Conservation (phyloP, 140 eudicot species). For the Ambrosia hybrid region DNA sequence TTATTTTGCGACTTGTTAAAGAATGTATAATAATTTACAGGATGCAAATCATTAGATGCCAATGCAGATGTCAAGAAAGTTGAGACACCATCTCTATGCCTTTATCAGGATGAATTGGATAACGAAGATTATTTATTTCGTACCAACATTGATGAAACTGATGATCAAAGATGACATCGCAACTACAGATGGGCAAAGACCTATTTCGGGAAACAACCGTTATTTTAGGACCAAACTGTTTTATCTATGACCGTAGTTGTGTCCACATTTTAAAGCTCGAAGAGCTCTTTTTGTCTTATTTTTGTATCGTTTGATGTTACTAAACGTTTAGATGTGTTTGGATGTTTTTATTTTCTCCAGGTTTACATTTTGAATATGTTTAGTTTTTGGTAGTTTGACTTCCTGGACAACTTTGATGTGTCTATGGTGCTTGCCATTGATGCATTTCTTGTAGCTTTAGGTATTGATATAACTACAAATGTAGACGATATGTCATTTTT, state of each 20-base stretch:
- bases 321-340: neutral
- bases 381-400: neutral
- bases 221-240: no score
- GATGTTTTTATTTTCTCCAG: neutral
- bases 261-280: neutral
- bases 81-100: slow-evolving; percentile 46
- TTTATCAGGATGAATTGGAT: slow-evolving; percentile 89
- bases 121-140: slow-evolving; percentile 78
- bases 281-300: neutral
- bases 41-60: slow-evolving; percentile 43
- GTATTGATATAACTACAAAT: neutral
- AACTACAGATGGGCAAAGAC: slow-evolving; percentile 1
- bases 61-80: slow-evolving; percentile 28
- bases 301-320: neutral
- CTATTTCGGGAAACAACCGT: neutral
- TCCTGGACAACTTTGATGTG: neutral
- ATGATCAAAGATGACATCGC: slow-evolving; percentile 28
- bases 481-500: neutral
- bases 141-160: slow-evolving; percentile 63
- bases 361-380: neutral
- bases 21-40: slow-evolving; percentile 36
- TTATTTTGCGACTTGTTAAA: neutral
- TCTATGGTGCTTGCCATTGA: neutral
- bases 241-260: neutral
- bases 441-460: neutral